phyloP scores from a whole-genome alignment of 768 basidiomycete species.

The Mycena metata region DNA sequence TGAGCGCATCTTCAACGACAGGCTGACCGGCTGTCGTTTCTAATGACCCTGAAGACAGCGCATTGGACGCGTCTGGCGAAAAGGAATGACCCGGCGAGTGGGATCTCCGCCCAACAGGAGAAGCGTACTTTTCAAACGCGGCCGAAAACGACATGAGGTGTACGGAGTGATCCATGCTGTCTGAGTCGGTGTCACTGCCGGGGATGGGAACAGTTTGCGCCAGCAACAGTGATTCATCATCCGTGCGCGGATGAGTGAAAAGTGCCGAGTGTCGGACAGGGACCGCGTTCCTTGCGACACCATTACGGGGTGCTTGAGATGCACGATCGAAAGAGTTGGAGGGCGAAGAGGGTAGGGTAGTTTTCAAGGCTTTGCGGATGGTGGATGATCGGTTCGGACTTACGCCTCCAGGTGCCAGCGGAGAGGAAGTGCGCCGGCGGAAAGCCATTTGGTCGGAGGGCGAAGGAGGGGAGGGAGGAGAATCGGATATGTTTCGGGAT shows the following conservation, averaged over 20 bases:
- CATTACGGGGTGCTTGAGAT: conserved; percentile 48
- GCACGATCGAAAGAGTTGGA: conserved; percentile 48
- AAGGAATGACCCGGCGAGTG: conserved; percentile 61
- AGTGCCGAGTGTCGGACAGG: conserved; percentile 61
- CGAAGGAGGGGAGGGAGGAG: conserved; percentile 57
- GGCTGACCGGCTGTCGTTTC: conserved; percentile 55
- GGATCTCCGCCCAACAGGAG: conserved; percentile 45
- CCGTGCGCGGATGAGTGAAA: conserved; percentile 55
- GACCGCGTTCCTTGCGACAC: conserved; percentile 43
- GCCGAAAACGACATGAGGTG: conserved; percentile 82
- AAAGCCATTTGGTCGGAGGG: conserved; percentile 50
- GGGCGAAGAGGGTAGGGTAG: conserved; percentile 55
- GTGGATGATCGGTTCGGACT: conserved; percentile 50
- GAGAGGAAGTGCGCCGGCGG: conserved; percentile 65
- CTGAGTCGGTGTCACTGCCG: conserved; percentile 79
- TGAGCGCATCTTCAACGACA: conserved; percentile 86
- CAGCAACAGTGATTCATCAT: conserved; percentile 75
- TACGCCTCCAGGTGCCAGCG: conserved; percentile 51
- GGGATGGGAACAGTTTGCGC: conserved; percentile 84
- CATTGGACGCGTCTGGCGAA: conserved; percentile 71
- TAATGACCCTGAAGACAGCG: conserved; percentile 70
- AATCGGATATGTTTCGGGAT: conserved; percentile 56
- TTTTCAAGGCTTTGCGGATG: conserved; percentile 56
- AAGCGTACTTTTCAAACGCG: conserved; percentile 68
- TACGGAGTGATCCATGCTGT: conserved; percentile 65